Percentiles rank a stretch among this genome's conserved stretches.
Evolutionary conservation across 306 rosid species (phyloP).

Genomic region (Pyrus betulifolia): DNA sequence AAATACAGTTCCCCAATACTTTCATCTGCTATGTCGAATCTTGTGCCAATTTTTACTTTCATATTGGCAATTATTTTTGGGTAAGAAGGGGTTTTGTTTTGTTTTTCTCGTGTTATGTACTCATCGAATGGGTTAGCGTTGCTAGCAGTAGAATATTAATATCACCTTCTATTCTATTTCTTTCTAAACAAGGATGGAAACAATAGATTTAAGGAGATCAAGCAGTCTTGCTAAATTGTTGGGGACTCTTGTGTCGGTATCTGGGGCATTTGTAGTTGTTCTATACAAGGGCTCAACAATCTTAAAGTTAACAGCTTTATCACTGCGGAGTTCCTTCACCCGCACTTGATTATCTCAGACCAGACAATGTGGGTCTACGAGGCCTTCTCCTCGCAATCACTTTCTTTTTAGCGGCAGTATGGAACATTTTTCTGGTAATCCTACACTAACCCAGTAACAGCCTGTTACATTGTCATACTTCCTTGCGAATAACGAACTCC

Average conservation of each 20-base stretch:
- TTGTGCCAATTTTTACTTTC: slow-evolving; percentile 1
- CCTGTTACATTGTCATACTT: too few species aligned
- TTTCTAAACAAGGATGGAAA: not conserved
- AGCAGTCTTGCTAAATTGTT: slow-evolving; percentile 3
- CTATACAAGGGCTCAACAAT: slow-evolving; percentile 6
- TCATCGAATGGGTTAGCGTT: too few species aligned
- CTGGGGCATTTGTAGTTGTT: slow-evolving; percentile 7
- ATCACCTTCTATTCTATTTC: not conserved
- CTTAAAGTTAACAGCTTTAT: not conserved
- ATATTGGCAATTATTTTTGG: slow-evolving; percentile 9
- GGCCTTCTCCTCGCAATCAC: slow-evolving; percentile 11
- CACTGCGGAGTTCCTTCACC: not conserved
- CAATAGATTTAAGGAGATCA: not conserved
- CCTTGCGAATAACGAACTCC: too few species aligned
- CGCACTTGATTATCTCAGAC: not conserved
- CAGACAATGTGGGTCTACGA: slow-evolving; percentile 11
- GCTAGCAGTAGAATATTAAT: too few species aligned
- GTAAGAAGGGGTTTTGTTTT: not conserved
- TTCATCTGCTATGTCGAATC: slow-evolving; percentile 16
- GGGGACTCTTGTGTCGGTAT: slow-evolving; percentile 2
- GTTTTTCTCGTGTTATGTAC: too few species aligned
- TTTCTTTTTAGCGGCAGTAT: slow-evolving; percentile 13
- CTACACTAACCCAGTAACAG: not conserved
- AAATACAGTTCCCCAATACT: slow-evolving; percentile 18
- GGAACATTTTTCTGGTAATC: slow-evolving; percentile 25